These are phyloP conservation scores for Trichoderma polysporum DNA, from an alignment of 2,329 filamentous ascomycete species.

Conservation along the genomic window DNA sequence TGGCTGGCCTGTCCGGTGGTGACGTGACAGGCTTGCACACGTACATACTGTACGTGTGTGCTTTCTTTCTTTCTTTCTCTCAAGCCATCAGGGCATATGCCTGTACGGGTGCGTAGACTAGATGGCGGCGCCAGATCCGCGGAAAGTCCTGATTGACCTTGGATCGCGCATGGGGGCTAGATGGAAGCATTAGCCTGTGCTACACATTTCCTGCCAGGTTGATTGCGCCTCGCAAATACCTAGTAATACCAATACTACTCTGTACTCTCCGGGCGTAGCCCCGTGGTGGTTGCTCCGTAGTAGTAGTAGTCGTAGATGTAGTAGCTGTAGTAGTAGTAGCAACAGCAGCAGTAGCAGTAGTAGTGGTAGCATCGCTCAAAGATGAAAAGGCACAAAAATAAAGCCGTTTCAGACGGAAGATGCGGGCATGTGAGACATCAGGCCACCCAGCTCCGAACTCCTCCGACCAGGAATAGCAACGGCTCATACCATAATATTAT, in stretches of 20 bases:
- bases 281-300: neutral
- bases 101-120: neutral
- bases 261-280: neutral
- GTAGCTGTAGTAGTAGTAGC: neutral
- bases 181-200: neutral
- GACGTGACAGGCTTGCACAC: neutral
- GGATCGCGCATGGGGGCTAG: neutral
- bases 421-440: slow-evolving; percentile 14
- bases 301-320: neutral
- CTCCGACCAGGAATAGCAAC: neutral
- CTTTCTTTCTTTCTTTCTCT: neutral
- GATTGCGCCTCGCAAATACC: neutral
- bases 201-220: neutral
- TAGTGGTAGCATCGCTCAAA: neutral
- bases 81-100: neutral
- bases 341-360: neutral
- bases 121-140: neutral
- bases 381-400: neutral
- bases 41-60: too few relatives aligned
- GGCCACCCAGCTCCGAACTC: neutral
- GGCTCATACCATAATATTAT: neutral
- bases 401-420: neutral
- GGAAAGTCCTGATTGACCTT: neutral
- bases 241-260: neutral
- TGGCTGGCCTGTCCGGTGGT: neutral